These are phyloP conservation scores for Pythium inflatum DNA, from an alignment of 352 stramenopile genomes.

Conservation along the genomic window DNA sequence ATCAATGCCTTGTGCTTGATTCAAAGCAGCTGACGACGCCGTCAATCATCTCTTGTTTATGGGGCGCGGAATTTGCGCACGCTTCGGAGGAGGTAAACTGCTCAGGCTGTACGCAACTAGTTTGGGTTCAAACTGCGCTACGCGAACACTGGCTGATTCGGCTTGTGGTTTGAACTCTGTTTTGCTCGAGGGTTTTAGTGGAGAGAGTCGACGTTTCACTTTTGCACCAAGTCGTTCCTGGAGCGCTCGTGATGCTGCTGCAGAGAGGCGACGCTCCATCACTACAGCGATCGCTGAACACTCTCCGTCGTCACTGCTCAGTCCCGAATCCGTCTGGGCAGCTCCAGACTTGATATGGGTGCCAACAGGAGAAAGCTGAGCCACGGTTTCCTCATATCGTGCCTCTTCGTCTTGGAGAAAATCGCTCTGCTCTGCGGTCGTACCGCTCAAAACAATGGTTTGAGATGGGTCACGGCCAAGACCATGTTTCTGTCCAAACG, in stretches of 20 bases:
- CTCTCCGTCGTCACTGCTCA: background rate
- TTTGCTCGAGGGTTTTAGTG: conserved; percentile 16
- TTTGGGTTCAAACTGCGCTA: conserved; percentile 38
- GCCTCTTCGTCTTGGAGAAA: conserved; percentile 54
- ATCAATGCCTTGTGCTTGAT: too few species aligned
- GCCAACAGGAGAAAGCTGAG: background rate
- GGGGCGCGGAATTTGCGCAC: too few species aligned
- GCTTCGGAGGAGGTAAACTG: conserved; percentile 33
- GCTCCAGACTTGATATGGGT: background rate
- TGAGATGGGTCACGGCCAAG: conserved; percentile 10
- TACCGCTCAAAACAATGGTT: conserved; percentile 40
- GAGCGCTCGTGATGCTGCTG: background rate
- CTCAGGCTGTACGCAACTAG: conserved; percentile 59
- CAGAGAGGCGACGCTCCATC: conserved; percentile 23
- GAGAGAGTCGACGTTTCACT: conserved; percentile 31
- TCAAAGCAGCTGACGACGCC: too few species aligned
- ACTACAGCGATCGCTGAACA: conserved; percentile 20
- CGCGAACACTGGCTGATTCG: conserved; percentile 28
- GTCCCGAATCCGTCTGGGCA: background rate
- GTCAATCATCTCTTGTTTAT: too few species aligned
- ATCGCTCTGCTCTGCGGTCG: conserved; percentile 41
- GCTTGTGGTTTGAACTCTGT: background rate
- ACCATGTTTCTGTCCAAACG: conserved; percentile 41
- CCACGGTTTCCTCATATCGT: conserved; percentile 30
- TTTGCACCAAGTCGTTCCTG: conserved; percentile 21